Percentiles rank a stretch among this genome's conserved stretches.
Conservation (phyloP, 75 land plant genomes). For the Sequoiadendron giganteum region DNA sequence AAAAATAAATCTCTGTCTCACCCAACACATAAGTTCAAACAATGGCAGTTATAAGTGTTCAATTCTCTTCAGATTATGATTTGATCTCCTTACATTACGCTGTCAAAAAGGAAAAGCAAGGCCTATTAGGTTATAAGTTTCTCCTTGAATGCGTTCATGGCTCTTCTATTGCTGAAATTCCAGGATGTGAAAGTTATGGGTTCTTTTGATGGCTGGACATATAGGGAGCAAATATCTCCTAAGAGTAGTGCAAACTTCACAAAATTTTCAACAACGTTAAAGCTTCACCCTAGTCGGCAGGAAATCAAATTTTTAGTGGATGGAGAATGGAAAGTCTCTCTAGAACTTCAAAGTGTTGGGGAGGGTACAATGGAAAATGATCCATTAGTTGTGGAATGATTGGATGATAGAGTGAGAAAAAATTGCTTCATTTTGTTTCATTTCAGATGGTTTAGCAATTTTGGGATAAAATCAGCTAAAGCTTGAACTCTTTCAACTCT, state of each 20-base stretch:
- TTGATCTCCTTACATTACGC: too few species aligned
- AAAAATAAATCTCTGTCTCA: neutral
- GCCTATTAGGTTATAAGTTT: too few species aligned
- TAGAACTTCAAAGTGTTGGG: slow-evolving; percentile 67
- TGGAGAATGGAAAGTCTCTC: too few species aligned
- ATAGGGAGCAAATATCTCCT: slow-evolving; percentile 83
- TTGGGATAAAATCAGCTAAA: neutral
- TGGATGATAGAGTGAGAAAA: neutral
- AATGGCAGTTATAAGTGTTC: neutral
- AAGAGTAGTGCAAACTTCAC: slow-evolving; percentile 62
- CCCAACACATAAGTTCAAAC: neutral
- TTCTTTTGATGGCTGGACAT: slow-evolving; percentile 89
- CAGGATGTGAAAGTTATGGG: slow-evolving; percentile 96
- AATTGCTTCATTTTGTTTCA: neutral
- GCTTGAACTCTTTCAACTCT: too few species aligned
- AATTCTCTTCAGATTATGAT: neutral
- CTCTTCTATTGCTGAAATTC: neutral
- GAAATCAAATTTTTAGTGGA: too few species aligned
- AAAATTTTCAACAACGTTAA: too few species aligned
- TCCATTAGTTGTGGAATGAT: too few species aligned
- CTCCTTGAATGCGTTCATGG: too few species aligned
- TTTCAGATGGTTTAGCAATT: neutral
- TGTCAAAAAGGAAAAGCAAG: too few species aligned
- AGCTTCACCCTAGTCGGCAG: too few species aligned
- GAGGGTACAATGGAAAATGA: slow-evolving; percentile 82